Conservation (phyloP, 345 rosid genomes). For the Citrus reticulata region DNA sequence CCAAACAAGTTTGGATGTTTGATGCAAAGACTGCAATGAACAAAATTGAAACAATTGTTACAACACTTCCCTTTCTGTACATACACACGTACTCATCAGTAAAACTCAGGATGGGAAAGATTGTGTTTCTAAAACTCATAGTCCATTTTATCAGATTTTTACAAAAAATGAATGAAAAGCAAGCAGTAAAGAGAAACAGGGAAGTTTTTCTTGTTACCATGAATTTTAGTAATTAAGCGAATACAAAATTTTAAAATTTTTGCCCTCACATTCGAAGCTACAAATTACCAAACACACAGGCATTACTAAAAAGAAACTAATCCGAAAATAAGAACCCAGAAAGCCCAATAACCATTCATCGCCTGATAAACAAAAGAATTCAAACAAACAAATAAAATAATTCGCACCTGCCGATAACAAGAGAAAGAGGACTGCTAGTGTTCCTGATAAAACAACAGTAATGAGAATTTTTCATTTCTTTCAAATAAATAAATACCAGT, state of each 20-base stretch:
- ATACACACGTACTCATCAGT: neutral
- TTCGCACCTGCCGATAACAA: slow-evolving; percentile 83
- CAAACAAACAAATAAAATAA: slow-evolving; percentile 1
- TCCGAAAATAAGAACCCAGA: neutral
- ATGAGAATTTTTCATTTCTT: neutral
- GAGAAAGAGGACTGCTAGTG: slow-evolving; percentile 71
- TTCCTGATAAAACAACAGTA: slow-evolving; percentile 37
- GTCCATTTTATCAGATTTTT: neutral
- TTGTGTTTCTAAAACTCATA: neutral
- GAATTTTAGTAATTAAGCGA: neutral
- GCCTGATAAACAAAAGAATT: neutral
- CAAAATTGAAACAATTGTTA: slow-evolving; percentile 11
- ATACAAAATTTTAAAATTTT: neutral
- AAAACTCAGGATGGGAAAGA: neutral
- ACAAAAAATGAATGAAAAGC: neutral
- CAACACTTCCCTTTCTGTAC: neutral
- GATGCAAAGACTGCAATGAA: slow-evolving; percentile 70
- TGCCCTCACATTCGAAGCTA: neutral
- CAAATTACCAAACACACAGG: neutral
- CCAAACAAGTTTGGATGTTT: slow-evolving; percentile 96
- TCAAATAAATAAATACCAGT: neutral
- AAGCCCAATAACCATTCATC: neutral
- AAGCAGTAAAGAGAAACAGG: neutral
- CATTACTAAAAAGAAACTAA: neutral
- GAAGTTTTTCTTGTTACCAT: neutral